Base-by-base conservation (phyloP, 2,329 filamentous ascomycete genomes). In the Colletotrichum orchidophilum region DNA sequence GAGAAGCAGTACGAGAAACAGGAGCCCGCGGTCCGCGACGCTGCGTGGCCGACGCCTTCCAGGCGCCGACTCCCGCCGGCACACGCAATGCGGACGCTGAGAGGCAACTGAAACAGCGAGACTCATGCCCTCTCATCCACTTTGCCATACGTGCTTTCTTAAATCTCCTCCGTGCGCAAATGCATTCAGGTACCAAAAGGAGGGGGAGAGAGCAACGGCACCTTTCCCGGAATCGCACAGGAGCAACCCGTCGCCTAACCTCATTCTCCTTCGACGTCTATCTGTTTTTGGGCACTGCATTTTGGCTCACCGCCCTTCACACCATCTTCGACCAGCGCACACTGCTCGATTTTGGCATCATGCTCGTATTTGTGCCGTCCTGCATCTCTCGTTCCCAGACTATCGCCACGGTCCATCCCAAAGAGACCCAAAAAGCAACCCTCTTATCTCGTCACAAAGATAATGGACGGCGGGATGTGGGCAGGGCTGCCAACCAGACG, bases 341-440 rank as follows among this genome's bases (percentile, higher is more conserved):
- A 24, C 46, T 15, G 24, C 57, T 53, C 5, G 5, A 21, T 55
- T 35, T 46, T 39, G 21, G 31, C 52, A 39, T 26, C n/a, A 18
- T 62, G 33, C 64, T 63, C 59, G 52, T 67, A 52, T 67, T 39
- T 6, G 15, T 26, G n/a, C 50, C 31, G 39, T 59, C 27, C 33
- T 21, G 42, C 52, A n/a, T 54, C 52, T 33, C 5, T 59, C 4
- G 15, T 5, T 35, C 15, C 69, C 31, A 31, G 33, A 50, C 5
- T 60, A 26, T 39, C 31, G 50, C 15, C 39, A 57, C 55, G 33
- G 59, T 54, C 39, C 55, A 39, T 24, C 54, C 42, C 35, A 68
- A 70, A 67, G 18, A 42, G 52, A 54, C 18, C n/a, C 58, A 63
- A 58, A 63, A 69, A 57, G 69, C 53, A 71, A 71, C 69, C 64